Conservation (phyloP, 352 stramenopile species). For the Lagenidium sp. region DNA sequence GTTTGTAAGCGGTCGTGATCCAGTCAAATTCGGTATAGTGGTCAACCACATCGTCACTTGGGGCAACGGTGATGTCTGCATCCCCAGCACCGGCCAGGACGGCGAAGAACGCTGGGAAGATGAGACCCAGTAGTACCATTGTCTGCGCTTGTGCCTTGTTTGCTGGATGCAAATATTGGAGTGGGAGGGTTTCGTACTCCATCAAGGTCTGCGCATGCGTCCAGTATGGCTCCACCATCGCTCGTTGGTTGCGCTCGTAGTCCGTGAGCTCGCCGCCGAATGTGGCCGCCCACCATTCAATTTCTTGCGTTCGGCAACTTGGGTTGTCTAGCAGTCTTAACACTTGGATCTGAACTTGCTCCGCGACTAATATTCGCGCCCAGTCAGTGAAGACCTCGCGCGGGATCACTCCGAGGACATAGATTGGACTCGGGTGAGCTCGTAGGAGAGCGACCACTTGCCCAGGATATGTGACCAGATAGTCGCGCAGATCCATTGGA, state of each 20-base stretch:
- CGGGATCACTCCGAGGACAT: neutral
- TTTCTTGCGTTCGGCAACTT: neutral
- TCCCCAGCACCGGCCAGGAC: neutral
- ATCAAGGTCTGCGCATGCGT: neutral
- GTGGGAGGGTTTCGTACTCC: neutral
- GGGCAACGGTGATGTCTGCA: no score
- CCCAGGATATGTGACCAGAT: neutral
- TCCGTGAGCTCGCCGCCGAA: neutral
- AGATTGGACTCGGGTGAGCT: neutral
- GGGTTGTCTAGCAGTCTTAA: neutral
- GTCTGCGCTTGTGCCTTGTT: neutral
- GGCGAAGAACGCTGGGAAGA: neutral
- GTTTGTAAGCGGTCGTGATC: neutral
- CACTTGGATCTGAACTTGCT: neutral
- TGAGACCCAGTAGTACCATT: neutral
- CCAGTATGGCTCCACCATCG: neutral
- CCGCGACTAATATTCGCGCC: neutral
- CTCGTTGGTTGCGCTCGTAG: neutral
- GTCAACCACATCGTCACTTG: neutral
- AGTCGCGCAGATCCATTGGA: neutral
- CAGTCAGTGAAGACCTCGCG: neutral
- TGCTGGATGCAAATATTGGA: neutral
- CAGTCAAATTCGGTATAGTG: neutral
- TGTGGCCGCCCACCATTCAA: neutral
- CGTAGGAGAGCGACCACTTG: neutral